These are phyloP conservation scores for Phoma herbarum DNA, from an alignment of 2,329 filamentous ascomycete species.

Conservation along the genomic window DNA sequence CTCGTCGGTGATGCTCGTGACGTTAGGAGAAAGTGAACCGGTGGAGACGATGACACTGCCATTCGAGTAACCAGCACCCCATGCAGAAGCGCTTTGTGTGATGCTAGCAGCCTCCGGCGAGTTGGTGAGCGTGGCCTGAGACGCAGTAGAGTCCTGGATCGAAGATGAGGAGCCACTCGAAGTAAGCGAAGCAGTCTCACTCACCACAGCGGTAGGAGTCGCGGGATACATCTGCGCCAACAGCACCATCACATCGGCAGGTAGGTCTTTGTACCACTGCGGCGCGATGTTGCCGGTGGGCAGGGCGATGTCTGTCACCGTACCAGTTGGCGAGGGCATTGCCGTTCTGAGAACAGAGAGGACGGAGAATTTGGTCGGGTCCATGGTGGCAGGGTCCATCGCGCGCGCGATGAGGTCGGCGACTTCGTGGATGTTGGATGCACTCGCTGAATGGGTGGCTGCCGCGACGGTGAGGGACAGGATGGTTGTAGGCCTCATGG, in stretches of 20 bases:
- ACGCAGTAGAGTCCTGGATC: not conserved
- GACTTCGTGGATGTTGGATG: conserved; percentile 2
- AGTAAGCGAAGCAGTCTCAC: not conserved
- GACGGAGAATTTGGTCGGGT: conserved; percentile 18
- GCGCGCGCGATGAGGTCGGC: conserved; percentile 12
- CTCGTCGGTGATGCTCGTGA: not conserved
- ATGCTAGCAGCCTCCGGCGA: not conserved
- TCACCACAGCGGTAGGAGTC: conserved; percentile 1
- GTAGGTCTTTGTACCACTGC: conserved; percentile 22
- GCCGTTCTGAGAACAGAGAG: conserved; percentile 22
- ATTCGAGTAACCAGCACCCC: not conserved
- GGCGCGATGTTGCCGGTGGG: conserved; percentile 11
- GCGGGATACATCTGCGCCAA: conserved; percentile 21
- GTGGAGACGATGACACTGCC: not conserved
- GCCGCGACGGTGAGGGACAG: not conserved
- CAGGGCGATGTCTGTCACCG: conserved; percentile 5
- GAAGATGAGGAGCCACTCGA: not conserved
- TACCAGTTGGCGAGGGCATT: conserved; percentile 13
- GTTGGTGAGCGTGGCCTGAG: conserved; percentile 4
- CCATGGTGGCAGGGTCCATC: conserved; percentile 18
- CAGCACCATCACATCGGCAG: conserved; percentile 18
- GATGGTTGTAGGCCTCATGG: conserved; percentile 13
- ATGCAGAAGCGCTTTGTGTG: not conserved
- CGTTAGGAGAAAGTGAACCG: not conserved
- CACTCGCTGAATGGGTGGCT: not conserved